phyloP scores from a whole-genome alignment of 2,329 filamentous ascomycete species.

The Sporothrix luriei region DNA sequence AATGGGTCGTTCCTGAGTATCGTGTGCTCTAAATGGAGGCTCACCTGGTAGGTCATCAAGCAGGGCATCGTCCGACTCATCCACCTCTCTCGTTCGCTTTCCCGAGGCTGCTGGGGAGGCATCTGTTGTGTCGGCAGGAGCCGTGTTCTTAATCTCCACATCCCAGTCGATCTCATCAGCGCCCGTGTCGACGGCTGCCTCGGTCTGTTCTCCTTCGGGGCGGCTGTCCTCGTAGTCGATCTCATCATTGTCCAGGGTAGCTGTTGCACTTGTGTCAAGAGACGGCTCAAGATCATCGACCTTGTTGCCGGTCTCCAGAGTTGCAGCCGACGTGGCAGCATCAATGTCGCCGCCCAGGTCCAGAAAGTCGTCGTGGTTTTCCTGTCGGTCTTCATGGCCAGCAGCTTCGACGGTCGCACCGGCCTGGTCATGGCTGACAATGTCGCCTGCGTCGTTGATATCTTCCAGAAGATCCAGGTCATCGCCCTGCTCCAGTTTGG shows the following conservation, averaged over 20 bases:
- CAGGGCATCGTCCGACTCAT: conserved; percentile 33
- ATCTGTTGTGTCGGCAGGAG: conserved; percentile 35
- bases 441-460: conserved; percentile 14
- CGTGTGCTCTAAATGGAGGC: neutral
- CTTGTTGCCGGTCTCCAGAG: neutral
- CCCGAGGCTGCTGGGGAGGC: conserved; percentile 39
- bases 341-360: conserved; percentile 33
- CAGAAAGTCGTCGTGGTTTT: conserved; percentile 32
- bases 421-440: conserved; percentile 24
- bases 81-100: conserved; percentile 42
- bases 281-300: neutral
- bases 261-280: conserved; percentile 39
- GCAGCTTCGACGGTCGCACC: neutral
- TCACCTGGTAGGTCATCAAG: conserved; percentile 44
- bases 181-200: neutral
- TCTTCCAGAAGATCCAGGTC: conserved; percentile 32
- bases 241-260: conserved; percentile 45
- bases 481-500: conserved; percentile 7
- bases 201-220: conserved; percentile 23
- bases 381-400: conserved; percentile 4
- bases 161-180: conserved; percentile 46
- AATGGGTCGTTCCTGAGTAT: neutral
- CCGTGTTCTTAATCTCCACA: conserved; percentile 43
- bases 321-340: neutral
- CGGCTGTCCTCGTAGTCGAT: conserved; percentile 42